Evolutionary conservation across 768 basidiomycete genomes (phyloP).

Genomic region (Hypholoma sublateritium): DNA sequence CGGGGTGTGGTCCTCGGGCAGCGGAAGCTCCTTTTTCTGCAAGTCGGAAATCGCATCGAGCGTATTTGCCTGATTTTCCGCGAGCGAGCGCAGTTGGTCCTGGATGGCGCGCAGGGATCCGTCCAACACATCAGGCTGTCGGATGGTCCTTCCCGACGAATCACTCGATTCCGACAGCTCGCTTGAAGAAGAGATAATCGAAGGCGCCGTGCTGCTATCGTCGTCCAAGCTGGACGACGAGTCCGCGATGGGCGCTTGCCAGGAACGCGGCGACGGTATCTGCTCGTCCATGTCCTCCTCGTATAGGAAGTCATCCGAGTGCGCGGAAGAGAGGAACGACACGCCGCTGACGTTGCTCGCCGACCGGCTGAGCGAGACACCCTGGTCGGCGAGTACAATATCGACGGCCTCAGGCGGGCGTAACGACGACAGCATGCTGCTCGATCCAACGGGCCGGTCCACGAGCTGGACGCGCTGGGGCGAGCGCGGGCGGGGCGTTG

Average conservation of each 20-base stretch:
- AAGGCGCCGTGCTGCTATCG: slow-evolving; percentile 15
- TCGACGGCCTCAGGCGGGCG: slow-evolving; percentile 21
- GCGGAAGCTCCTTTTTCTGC: slow-evolving; percentile 42
- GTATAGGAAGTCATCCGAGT: slow-evolving; percentile 68
- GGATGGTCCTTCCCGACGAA: slow-evolving; percentile 32
- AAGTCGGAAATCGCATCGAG: slow-evolving; percentile 65
- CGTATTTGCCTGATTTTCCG: slow-evolving; percentile 61
- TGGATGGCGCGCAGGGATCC: slow-evolving; percentile 57
- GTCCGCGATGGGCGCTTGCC: background rate
- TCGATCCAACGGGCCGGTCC: slow-evolving; percentile 47
- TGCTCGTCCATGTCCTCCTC: slow-evolving; percentile 25
- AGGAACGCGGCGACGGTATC: background rate
- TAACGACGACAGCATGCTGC: slow-evolving; percentile 35
- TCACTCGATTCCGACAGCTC: slow-evolving; percentile 11
- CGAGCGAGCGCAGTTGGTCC: slow-evolving; percentile 56
- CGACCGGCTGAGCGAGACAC: slow-evolving; percentile 33
- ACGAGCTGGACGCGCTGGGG: slow-evolving; percentile 14
- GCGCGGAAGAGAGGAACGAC: slow-evolving; percentile 56
- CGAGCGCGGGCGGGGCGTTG: background rate
- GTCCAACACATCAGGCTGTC: slow-evolving; percentile 32
- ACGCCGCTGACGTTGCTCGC: slow-evolving; percentile 41
- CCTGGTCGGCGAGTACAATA: slow-evolving; percentile 21
- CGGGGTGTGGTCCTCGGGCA: slow-evolving; percentile 34
- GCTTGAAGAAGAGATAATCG: slow-evolving; percentile 8
- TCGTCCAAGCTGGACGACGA: slow-evolving; percentile 14